Evolutionary conservation across 768 basidiomycete genomes (phyloP).

Genomic region (Trametes coccinea): DNA sequence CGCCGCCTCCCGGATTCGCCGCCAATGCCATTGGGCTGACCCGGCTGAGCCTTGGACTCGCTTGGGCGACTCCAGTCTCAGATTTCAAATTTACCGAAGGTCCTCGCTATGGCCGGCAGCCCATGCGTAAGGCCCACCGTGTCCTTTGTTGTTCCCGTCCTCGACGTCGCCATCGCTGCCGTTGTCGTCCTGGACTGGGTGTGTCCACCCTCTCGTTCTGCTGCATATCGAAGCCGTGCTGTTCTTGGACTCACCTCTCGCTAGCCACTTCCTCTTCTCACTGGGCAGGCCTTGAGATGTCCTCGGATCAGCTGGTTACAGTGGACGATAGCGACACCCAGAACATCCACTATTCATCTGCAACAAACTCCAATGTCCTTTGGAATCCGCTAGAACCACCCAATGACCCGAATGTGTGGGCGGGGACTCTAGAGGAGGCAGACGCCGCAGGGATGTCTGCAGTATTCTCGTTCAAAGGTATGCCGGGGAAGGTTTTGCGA

Average conservation of each 20-base stretch:
- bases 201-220: neutral
- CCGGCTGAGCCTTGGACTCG: neutral
- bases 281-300: neutral
- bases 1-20: neutral
- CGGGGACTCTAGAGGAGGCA: neutral
- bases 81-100: neutral
- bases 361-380: neutral
- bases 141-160: neutral
- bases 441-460: neutral
- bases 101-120: neutral
- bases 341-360: neutral
- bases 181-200: neutral
- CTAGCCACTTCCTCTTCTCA: neutral
- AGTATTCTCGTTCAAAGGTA: constrained; percentile 5
- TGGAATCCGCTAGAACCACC: neutral
- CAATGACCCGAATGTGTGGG: neutral
- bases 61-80: neutral
- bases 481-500: neutral
- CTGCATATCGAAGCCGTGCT: neutral
- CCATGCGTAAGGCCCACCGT: neutral
- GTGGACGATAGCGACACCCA: neutral
- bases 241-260: neutral
- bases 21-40: neutral
- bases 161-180: neutral
- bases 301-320: neutral